phyloP scores from a whole-genome alignment of 768 basidiomycete species.

The Psilocybe cubensis region DNA sequence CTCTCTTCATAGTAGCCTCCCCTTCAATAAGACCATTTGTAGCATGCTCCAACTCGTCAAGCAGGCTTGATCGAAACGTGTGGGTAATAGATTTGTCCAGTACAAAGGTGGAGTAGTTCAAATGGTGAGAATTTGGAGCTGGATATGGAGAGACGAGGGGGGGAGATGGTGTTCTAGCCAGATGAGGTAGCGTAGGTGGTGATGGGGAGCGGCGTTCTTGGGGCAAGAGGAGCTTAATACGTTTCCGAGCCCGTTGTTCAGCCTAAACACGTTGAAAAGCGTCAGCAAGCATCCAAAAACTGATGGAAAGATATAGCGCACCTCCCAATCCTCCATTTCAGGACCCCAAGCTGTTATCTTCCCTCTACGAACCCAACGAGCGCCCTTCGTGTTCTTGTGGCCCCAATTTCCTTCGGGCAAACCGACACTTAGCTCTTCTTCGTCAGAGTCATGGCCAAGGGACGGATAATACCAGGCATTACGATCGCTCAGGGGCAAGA shows the following conservation, averaged over 20 bases:
- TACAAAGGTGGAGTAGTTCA: conserved; percentile 82
- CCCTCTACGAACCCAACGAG: conserved; percentile 81
- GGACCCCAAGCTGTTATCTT: conserved; percentile 88
- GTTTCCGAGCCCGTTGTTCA: conserved; percentile 84
- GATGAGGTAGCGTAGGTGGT: conserved; percentile 73
- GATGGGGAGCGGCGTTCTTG: conserved; percentile 67
- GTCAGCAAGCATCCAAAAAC: conserved; percentile 1
- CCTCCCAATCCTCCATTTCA: conserved; percentile 86
- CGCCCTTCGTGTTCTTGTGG: conserved; percentile 72
- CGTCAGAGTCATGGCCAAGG: conserved; percentile 72
- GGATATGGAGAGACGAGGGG: conserved; percentile 80
- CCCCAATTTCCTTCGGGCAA: conserved; percentile 81
- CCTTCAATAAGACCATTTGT: conserved; percentile 87
- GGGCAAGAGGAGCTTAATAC: conserved; percentile 70
- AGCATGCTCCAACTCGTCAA: conserved; percentile 81
- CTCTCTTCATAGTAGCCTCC: conserved; percentile 71
- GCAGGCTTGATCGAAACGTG: conserved; percentile 76
- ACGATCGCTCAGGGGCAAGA: conserved; percentile 64
- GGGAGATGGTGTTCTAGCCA: conserved; percentile 76
- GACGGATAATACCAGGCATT: conserved; percentile 87
- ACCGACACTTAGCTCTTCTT: conserved; percentile 51
- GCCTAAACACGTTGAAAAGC: conserved; percentile 44
- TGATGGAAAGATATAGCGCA: conserved; percentile 32
- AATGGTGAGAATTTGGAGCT: conserved; percentile 65
- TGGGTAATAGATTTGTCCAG: conserved; percentile 85